Conservation (phyloP, 202 grass and related monocot genomes). For the Panicum hallii region DNA sequence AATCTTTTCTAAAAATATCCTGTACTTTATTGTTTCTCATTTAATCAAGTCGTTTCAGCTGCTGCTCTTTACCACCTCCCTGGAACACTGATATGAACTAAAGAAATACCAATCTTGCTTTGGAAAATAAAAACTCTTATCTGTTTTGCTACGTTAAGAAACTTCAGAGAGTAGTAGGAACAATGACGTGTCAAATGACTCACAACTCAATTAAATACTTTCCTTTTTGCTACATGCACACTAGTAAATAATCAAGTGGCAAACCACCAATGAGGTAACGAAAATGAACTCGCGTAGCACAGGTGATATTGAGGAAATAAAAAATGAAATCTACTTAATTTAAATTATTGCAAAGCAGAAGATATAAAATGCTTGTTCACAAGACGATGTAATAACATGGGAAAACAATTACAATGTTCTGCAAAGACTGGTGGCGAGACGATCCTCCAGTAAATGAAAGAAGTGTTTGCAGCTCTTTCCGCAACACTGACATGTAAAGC, state of each 20-base stretch:
- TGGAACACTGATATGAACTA: conserved; percentile 26
- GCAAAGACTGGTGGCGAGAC: conserved; percentile 79
- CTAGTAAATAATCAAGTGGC: conserved; percentile 9
- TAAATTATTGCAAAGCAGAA: background rate
- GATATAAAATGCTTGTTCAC: conserved; percentile 21
- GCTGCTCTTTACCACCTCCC: background rate
- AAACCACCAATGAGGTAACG: background rate
- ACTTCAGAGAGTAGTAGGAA: conserved; percentile 12
- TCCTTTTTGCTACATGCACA: conserved; percentile 21
- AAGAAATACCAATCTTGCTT: conserved; percentile 11
- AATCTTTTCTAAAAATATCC: background rate
- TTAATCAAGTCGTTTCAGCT: background rate
- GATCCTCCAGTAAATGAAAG: conserved; percentile 76
- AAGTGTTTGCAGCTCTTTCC: conserved; percentile 87
- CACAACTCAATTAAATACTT: conserved; percentile 26
- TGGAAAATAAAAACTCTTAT: background rate
- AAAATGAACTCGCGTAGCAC: background rate
- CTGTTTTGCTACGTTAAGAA: background rate
- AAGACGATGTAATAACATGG: background rate
- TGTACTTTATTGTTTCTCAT: background rate
- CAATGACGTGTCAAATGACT: conserved; percentile 29
- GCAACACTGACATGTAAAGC: conserved; percentile 83
- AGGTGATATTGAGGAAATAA: conserved; percentile 8
- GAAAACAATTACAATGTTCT: conserved; percentile 81
- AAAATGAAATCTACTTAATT: conserved; percentile 15